Base-by-base conservation (phyloP, 176 grass and related monocot genomes). In the Musa schizocarpa region DNA sequence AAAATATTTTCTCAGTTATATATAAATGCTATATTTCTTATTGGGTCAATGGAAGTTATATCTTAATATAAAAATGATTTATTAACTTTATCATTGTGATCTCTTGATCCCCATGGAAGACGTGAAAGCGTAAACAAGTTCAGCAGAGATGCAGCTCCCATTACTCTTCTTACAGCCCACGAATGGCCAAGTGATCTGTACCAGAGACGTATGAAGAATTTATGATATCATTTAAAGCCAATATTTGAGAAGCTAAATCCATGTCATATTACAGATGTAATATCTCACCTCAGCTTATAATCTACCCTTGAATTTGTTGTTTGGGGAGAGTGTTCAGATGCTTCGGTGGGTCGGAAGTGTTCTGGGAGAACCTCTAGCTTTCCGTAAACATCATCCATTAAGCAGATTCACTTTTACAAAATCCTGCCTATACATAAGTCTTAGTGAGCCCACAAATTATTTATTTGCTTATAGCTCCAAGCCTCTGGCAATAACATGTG, bases 381-480 rank as follows among this genome's bases (percentile, higher is more conserved):
- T 74, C 88, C 94, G 69, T 80, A 83, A 54, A 89, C 79, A 87
- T 88, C 94, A 85, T 97, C 94, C 94, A 97, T 98, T 12, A 56
- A 74, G 52, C 72, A 56, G 25, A 74, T 56, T 74, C 12, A 55
- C 53, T 29, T 74, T 57, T 14, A 8, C 11, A 9, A 54, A 74
- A 53, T 6, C 52, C 71, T 55, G 52, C 67, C 67, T 69, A 69
- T 50, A n/a, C 63, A 50, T 50, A 70, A 21, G 48, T 13, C 63
- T 26, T 27, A 2, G 11, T 65, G 22, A 65, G 63, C 1, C 23
- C 2, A 65, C 2, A n/a, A n/a, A 21, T 9, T n/a, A 2, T 17
- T 61, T n/a, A 2, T 61, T 61, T 12, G 12, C 4, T 58, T 16
- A 58, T 17, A 58, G 55, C 14, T 58, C 21, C 20, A 65, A 65